Percentiles rank a stretch among this genome's conserved stretches.
phyloP scores from a whole-genome alignment of 345 rosid species.

The Hibiscus syriacus region DNA sequence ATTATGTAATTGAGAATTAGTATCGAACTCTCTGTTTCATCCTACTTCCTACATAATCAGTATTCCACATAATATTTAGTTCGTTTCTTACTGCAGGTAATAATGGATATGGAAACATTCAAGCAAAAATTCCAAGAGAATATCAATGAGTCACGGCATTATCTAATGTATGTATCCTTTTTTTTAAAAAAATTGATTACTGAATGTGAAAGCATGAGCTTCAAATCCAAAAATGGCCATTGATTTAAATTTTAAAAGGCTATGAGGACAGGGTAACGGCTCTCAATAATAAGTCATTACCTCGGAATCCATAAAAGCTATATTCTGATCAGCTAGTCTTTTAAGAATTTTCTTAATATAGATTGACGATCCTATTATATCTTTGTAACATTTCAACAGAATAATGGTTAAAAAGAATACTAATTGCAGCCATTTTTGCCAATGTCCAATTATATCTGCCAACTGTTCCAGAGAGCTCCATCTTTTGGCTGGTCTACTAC shows the following conservation, averaged over 20 bases:
- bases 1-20: background rate
- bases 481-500: too few relatives aligned
- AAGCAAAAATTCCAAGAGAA: slow-evolving; percentile 58
- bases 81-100: slow-evolving; percentile 37
- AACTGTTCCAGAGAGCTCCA: too few relatives aligned
- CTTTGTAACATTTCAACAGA: too few relatives aligned
- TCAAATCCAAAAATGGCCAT: background rate
- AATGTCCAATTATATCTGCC: too few relatives aligned
- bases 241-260: background rate
- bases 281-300: background rate
- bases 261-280: background rate
- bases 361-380: too few relatives aligned
- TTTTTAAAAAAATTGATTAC: slow-evolving; percentile 12
- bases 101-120: slow-evolving; percentile 73
- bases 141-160: slow-evolving; percentile 36
- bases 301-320: background rate
- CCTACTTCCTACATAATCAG: background rate
- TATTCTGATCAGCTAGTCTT: background rate
- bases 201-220: background rate
- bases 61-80: too few relatives aligned
- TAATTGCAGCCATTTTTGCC: too few relatives aligned
- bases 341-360: background rate
- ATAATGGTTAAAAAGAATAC: too few relatives aligned
- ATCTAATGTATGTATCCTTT: slow-evolving; percentile 37
- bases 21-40: background rate